Percentiles rank a stretch among this genome's conserved stretches.
These are phyloP conservation scores for Dothiorella sarmentorum DNA, from an alignment of 2,329 filamentous ascomycete species.

Conservation along the genomic window DNA sequence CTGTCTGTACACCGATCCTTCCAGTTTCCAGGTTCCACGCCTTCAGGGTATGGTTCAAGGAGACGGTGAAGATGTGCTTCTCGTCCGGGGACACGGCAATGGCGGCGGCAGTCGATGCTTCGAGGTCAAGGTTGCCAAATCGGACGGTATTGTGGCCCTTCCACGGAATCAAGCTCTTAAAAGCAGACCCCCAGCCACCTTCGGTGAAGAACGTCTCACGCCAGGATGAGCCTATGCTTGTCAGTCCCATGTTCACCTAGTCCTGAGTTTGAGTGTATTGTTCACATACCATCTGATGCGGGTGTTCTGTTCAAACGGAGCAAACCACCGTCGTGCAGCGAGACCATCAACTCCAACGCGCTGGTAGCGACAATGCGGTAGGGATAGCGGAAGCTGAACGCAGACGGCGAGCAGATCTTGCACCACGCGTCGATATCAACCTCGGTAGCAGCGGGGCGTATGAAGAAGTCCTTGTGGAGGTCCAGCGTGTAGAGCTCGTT, in stretches of 20 bases:
- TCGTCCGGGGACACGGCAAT: constrained; percentile 46
- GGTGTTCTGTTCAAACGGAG: constrained; percentile 54
- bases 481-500: constrained; percentile 79
- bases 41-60: constrained; percentile 81
- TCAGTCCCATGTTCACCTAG: constrained; percentile 44
- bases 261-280: neutral
- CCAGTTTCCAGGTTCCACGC: constrained; percentile 87
- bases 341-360: constrained; percentile 71
- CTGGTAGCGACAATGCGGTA: constrained; percentile 76
- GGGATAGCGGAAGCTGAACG: constrained; percentile 72
- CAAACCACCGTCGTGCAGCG: constrained; percentile 75
- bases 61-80: constrained; percentile 70
- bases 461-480: constrained; percentile 79
- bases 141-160: constrained; percentile 61
- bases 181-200: constrained; percentile 66
- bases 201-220: constrained; percentile 71
- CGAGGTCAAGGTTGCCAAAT: constrained; percentile 62
- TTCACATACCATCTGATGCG: constrained; percentile 25
- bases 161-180: constrained; percentile 54
- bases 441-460: constrained; percentile 65
- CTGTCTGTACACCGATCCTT: constrained; percentile 70
- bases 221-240: constrained; percentile 50
- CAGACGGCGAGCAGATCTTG: constrained; percentile 69
- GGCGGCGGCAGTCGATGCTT: constrained; percentile 61
- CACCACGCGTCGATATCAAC: constrained; percentile 72